These are phyloP conservation scores for Quercus alba DNA, from an alignment of 306 rosid species.

Conservation along the genomic window DNA sequence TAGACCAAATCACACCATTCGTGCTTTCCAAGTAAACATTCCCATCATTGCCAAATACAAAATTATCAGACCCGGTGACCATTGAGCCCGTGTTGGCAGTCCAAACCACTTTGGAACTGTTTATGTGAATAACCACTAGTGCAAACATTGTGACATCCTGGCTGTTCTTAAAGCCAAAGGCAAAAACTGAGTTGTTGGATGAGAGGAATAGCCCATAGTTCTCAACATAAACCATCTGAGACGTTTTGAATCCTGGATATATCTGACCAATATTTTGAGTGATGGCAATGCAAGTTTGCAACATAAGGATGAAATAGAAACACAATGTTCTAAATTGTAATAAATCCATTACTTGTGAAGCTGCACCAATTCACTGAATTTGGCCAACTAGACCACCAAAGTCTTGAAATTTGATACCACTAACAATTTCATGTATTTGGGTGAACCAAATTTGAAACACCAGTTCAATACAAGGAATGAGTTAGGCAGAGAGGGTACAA, in stretches of 20 bases:
- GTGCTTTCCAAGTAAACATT: constrained; percentile 15
- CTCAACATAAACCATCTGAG: constrained; percentile 19
- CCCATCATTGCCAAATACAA: constrained; percentile 21
- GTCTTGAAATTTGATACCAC: too few species aligned
- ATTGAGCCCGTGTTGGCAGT: constrained; percentile 27
- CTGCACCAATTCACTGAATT: background rate
- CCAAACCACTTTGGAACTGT: constrained; percentile 26
- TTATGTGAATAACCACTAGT: constrained; percentile 26
- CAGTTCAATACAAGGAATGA: background rate
- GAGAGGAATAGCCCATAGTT: constrained; percentile 22
- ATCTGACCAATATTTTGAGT: constrained; percentile 18
- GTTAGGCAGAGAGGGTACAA: too few species aligned
- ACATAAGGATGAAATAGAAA: constrained; percentile 5
- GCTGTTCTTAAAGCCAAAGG: constrained; percentile 21
- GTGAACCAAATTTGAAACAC: background rate
- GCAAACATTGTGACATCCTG: constrained; percentile 13
- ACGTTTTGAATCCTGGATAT: constrained; percentile 32
- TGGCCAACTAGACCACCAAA: too few species aligned
- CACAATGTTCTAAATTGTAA: background rate
- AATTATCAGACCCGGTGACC: background rate
- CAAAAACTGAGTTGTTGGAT: constrained; percentile 26
- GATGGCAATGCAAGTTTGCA: constrained; percentile 18
- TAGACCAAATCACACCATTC: constrained; percentile 20
- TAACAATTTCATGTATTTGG: background rate
- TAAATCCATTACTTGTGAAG: background rate